These are phyloP conservation scores for Pseudogymnoascus sp. DNA, from an alignment of 2,329 filamentous ascomycete species.

Conservation along the genomic window DNA sequence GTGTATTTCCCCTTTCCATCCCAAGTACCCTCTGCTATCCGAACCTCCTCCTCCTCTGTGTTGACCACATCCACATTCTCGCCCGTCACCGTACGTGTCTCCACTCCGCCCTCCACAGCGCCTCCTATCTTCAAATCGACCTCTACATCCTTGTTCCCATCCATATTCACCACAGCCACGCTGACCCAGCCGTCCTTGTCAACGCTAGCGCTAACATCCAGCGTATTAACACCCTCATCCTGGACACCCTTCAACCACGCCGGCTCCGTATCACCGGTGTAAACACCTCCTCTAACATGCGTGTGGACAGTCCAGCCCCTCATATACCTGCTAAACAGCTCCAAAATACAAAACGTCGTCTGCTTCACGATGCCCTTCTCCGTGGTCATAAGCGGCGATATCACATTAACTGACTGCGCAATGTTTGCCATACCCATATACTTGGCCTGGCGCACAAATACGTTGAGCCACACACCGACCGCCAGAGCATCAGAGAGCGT, in stretches of 20 bases:
- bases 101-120: constrained; percentile 45
- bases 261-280: constrained; percentile 58
- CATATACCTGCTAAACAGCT: constrained; percentile 60
- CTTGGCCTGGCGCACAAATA: constrained; percentile 53
- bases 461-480: constrained; percentile 54
- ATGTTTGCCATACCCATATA: constrained; percentile 59
- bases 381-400: constrained; percentile 56
- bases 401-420: constrained; percentile 60
- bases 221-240: constrained; percentile 55
- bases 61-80: constrained; percentile 50
- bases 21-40: constrained; percentile 53
- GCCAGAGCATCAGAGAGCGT: constrained; percentile 56
- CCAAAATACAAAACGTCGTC: constrained; percentile 55
- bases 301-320: constrained; percentile 59
- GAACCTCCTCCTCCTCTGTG: constrained; percentile 53
- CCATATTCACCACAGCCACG: constrained; percentile 66
- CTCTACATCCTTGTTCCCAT: constrained; percentile 50
- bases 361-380: constrained; percentile 50
- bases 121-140: constrained; percentile 39
- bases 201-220: constrained; percentile 57
- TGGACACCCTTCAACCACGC: constrained; percentile 56
- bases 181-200: constrained; percentile 51
- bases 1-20: constrained; percentile 51
- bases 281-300: constrained; percentile 55
- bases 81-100: constrained; percentile 56